Evolutionary conservation across 2,329 filamentous ascomycete species (phyloP), one percentile per base, ranked within the genome.

Genomic region (Alternaria infectoria): DNA sequence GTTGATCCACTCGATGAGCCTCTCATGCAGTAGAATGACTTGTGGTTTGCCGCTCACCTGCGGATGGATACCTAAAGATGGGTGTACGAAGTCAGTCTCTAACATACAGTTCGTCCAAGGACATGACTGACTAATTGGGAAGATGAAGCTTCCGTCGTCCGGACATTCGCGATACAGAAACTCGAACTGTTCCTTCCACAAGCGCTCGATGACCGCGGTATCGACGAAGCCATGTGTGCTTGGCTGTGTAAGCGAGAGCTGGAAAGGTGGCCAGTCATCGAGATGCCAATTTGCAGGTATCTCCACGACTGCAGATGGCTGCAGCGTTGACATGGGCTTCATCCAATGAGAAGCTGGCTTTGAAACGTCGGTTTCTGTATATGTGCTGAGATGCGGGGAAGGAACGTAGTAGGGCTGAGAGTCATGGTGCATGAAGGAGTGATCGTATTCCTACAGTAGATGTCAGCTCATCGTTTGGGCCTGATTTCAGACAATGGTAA

Each of bases 201-300:
- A 67, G 46, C 74, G 73, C 66, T 84, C 81, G 11, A 85, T 77
- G 15, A 75, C 72, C 9, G 75, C 69, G 1, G 81, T 78, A 62
- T 84, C 80, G 19, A 84, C 79, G 60, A 75, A 83, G 3, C 83
- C 82, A 58, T 83, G 79, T 1, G 83, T 86, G 65, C 90, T 90
- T 0, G 88, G 80, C 2, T 87, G 83, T 2, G 83, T 84, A 15
- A 77, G 73, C 45, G 70, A 77, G 25, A 77, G 74, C 69, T 80
- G 78, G 60, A 83, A 76, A 3, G 81, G 80, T 51, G 82, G 82
- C 82, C 82, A 84, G 66, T 85, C 83, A 67, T 85, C 83, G 8
- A 90, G 64, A 63, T 83, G 78, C 83, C 82, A 85, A 54, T 81
- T 83, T 15, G 81, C 80, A 1, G 83, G 83, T 28, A 84, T 79